These are phyloP conservation scores for Hyaloscypha bicolor DNA, from an alignment of 495 filamentous ascomycete genomes.

Conservation along the genomic window DNA sequence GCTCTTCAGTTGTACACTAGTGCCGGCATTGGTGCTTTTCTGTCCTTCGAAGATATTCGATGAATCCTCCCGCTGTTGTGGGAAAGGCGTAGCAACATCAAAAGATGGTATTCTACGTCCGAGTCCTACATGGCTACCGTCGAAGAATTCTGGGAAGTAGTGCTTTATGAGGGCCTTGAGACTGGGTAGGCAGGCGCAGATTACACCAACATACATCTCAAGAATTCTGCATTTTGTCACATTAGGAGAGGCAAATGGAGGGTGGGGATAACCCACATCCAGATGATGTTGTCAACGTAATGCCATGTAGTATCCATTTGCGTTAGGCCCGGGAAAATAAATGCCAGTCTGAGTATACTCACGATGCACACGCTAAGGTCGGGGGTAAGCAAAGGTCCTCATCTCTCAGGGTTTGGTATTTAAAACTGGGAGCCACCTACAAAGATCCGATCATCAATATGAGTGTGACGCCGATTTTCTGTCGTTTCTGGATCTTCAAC, in stretches of 20 bases:
- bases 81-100: too few species aligned
- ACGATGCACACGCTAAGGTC: conserved; percentile 18
- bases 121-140: too few species aligned
- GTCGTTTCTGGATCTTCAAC: conserved; percentile 75
- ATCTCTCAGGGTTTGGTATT: background rate
- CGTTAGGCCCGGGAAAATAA: conserved; percentile 12
- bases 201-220: conserved; percentile 84
- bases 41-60: too few species aligned
- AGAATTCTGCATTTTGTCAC: conserved; percentile 28
- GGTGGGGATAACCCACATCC: conserved; percentile 28
- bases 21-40: too few species aligned
- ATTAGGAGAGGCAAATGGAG: background rate
- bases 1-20: too few species aligned
- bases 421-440: conserved; percentile 19
- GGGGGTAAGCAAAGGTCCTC: too few species aligned
- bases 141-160: conserved; percentile 37
- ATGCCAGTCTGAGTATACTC: conserved; percentile 31
- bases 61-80: too few species aligned
- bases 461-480: conserved; percentile 42
- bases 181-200: conserved; percentile 83
- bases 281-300: conserved; percentile 34
- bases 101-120: too few species aligned
- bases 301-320: conserved; percentile 31
- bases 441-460: conserved; percentile 38
- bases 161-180: conserved; percentile 79